Conservation (phyloP, 768 basidiomycete genomes). For the Russula sp. region DNA sequence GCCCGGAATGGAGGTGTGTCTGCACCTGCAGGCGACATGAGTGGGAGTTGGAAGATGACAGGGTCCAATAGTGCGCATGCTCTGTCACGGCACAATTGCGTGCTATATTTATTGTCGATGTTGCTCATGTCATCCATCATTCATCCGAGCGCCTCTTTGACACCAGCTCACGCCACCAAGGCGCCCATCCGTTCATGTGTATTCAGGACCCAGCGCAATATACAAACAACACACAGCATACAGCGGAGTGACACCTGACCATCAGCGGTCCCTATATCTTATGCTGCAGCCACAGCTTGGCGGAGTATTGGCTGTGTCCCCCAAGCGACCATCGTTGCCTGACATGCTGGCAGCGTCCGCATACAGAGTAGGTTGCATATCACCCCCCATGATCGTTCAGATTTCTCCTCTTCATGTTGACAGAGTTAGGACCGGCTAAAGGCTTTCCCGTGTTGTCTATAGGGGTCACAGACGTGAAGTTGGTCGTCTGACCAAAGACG, state of each 20-base stretch:
- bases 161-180: too few relatives aligned
- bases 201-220: too few relatives aligned
- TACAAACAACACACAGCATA: too few relatives aligned
- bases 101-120: too few relatives aligned
- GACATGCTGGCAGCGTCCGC: not conserved
- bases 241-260: too few relatives aligned
- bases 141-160: too few relatives aligned
- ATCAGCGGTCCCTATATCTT: not conserved
- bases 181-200: too few relatives aligned
- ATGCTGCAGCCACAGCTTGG: not conserved
- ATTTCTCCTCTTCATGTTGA: not conserved
- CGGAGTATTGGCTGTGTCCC: not conserved
- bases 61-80: too few relatives aligned
- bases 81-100: too few relatives aligned
- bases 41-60: not conserved
- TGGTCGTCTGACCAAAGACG: slow-evolving; percentile 45
- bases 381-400: not conserved
- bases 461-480: slow-evolving; percentile 39
- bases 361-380: not conserved
- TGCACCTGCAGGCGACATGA: slow-evolving; percentile 3
- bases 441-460: slow-evolving; percentile 41
- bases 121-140: too few relatives aligned
- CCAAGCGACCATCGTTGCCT: not conserved
- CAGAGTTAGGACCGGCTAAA: slow-evolving; percentile 23
- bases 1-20: not conserved